Evolutionary conservation across 106 monocot species (phyloP), one percentile per base, ranked within the genome.

Genomic region (Iris macrosiphon): DNA sequence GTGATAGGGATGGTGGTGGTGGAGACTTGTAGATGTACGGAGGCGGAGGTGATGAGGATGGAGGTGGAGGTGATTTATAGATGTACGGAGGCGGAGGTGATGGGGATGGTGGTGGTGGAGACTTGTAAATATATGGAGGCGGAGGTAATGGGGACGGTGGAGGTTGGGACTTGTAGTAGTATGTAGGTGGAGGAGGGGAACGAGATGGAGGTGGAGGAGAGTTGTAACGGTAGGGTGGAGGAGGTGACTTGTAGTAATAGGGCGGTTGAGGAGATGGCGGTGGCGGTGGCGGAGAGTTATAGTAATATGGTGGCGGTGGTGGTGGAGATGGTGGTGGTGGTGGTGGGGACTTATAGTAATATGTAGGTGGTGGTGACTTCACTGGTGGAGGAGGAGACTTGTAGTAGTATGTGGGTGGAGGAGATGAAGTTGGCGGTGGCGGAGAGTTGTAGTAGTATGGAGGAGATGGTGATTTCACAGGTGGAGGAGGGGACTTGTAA

Each of bases 361-460:
- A 64, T 0, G 63, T 45, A 1, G 45, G 45, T 3, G 26, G 16
- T 7, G 7, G 4, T 0, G 46, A 46, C 0, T 18, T 18, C 0
- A 52, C 14, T 13, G 66, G 66, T 3, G 57, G 55, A 0, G 67
- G 59, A 1, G 68, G 68, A 2, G 68, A 57, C 1, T 27, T 48
- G 48, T 57, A 66, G 28, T 61, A 53, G 47, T 57, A 59, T 0
- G 62, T 51, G 0, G 70, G 70, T n/a, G 60, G 60, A 18, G 68
- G 68, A 16, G 67, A 45, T 48, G 47, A 25, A 8, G 47, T 21
- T 21, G 10, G 63, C 29, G 55, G 52, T n/a, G 11, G 55, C 48
- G 52, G 65, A 3, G 65, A 65, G 11, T 20, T 44, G 6, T 60
- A 49, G 20, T 59, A 49, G 21, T 69, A 52, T 2, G 61, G 45